Evolutionary conservation across 371 early-diverging fungal species (phyloP).

Genomic region (Homolaphlyctis polyrhiza): DNA sequence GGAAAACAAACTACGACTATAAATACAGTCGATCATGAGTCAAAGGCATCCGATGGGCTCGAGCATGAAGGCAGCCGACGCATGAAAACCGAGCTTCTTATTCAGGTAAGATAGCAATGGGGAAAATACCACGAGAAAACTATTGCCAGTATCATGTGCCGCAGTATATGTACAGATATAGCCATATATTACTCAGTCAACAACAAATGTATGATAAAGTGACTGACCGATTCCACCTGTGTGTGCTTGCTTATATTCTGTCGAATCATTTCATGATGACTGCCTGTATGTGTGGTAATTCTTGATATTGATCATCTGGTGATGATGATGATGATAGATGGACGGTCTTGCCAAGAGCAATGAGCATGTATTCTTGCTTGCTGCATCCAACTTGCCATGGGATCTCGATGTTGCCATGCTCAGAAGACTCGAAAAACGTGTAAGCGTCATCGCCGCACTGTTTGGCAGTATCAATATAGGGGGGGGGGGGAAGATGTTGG

Average conservation of each 20-base stretch:
- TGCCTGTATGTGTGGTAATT: no score
- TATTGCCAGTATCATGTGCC: no score
- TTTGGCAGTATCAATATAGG: not conserved
- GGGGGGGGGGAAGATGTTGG: no score
- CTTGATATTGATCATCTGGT: no score
- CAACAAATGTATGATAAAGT: no score
- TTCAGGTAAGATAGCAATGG: slow-evolving; percentile 28
- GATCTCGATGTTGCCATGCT: slow-evolving; percentile 50
- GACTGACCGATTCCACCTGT: no score
- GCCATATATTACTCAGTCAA: no score
- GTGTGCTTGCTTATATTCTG: no score
- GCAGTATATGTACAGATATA: no score
- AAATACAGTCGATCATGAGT: slow-evolving; percentile 39
- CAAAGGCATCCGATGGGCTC: slow-evolving; percentile 32
- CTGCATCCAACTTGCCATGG: slow-evolving; percentile 54
- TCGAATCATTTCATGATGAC: no score
- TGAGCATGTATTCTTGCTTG: slow-evolving; percentile 45
- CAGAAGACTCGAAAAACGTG: slow-evolving; percentile 48
- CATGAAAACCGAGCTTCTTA: slow-evolving; percentile 54
- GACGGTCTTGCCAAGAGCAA: slow-evolving; percentile 40
- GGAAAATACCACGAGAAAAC: no score
- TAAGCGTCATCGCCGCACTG: slow-evolving; percentile 10
- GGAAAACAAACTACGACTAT: no score
- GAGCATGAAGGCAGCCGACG: slow-evolving; percentile 54
- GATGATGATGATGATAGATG: slow-evolving; percentile 32